Evolutionary conservation across 1,284 basidiomycete species (phyloP).

Genomic region (Puccinia polysora): DNA sequence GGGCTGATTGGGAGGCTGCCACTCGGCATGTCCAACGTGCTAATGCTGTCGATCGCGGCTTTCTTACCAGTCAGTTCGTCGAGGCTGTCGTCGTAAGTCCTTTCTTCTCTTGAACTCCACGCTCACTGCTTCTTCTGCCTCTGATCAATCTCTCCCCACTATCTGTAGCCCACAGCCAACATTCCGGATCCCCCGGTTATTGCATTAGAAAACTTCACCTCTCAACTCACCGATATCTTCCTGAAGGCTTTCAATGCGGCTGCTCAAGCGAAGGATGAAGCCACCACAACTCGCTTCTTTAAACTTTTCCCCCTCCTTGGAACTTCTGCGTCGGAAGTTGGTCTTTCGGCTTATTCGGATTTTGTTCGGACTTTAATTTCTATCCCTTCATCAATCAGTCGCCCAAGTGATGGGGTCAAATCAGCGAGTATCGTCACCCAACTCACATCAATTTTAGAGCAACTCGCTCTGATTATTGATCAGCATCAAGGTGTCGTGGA

Average conservation of each 20-base stretch:
- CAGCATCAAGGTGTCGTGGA: conserved; percentile 97
- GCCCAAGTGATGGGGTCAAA: conserved; percentile 69
- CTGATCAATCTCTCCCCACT: not conserved
- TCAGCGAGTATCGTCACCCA: conserved; percentile 75
- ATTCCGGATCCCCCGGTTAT: conserved; percentile 78
- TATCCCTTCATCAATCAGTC: conserved; percentile 26
- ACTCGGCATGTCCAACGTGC: conserved; percentile 82
- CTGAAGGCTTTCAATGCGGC: conserved; percentile 71
- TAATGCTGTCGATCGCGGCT: conserved; percentile 71
- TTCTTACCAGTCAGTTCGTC: conserved; percentile 79
- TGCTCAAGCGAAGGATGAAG: conserved; percentile 71
- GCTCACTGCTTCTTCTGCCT: conserved; percentile 2
- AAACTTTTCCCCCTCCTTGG: conserved; percentile 92
- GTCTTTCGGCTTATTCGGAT: conserved; percentile 83
- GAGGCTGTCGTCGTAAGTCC: conserved; percentile 71
- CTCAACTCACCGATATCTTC: conserved; percentile 72
- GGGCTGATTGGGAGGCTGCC: conserved; percentile 90
- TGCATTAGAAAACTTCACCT: conserved; percentile 70
- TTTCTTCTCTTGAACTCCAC: conserved; percentile 43
- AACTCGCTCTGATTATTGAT: conserved; percentile 89
- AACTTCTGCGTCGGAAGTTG: conserved; percentile 72
- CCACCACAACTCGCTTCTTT: conserved; percentile 87
- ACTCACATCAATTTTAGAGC: conserved; percentile 85
- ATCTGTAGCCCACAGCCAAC: conserved; percentile 73
- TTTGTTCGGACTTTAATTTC: conserved; percentile 86